Evolutionary conservation across 306 rosid genomes (phyloP), one percentile per base, ranked within the genome.

Genomic region (Fragaria ananassa): DNA sequence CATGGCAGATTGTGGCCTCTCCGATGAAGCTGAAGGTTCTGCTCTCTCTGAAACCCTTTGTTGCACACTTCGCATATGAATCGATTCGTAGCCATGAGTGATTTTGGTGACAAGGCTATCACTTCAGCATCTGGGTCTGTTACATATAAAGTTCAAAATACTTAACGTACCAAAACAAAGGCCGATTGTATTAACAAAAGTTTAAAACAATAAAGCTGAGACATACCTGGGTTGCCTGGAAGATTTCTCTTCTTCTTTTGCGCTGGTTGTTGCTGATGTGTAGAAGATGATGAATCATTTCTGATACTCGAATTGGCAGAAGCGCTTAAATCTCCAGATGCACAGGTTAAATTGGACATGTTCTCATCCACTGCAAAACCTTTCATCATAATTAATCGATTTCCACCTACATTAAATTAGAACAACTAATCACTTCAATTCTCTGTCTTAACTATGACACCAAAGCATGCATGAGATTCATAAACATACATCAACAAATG

Each of bases 1-100:
- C 98, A 91, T 71, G 98, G 98, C 79, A 93, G 67, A 68, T 93
- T 93, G 68, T 93, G 98, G 4, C 98, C 98, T 88, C 98, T 91
- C 65, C 86, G 85, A 5, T 93, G 98, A 19, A 93, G 96, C 76
- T 93, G 98, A 21, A 93, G 88, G 67, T 93, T 93, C 75, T 93
- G 98, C 74, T 93, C 98, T 81, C 98, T 89, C 69, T 88, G 90
- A 77, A 93, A 93, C 78, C 98, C 98, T 71, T 93, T 93, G 76
- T 91, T 87, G 29, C 98, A 93, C 25, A 93, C 76, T 81, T 93
- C 98, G 72, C 98, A 93, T 10, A 91, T 4, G 76, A 93, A 93
- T 65, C 96, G 77, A 78, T 93, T 93, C 44, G 95, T 93, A 19
- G 98, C 89, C 71, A 93, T 18, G 1, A 93, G 91, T 1, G 89